Evolutionary conservation across 805 yeast species (phyloP), one percentile per base, ranked within the genome.

Genomic region (Candida bentonensis): DNA sequence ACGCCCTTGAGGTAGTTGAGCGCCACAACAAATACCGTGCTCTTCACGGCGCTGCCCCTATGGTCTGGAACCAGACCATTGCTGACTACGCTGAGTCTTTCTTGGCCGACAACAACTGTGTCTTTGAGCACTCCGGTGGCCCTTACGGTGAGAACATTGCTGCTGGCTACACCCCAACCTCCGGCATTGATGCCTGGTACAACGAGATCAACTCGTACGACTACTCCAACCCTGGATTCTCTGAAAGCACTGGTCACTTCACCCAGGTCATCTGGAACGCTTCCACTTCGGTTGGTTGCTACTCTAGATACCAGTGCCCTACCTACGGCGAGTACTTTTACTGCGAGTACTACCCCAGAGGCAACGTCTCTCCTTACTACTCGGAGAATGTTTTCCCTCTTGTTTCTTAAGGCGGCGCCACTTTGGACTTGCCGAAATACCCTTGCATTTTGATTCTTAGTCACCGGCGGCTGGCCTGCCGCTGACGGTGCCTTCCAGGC

Each of bases 101-200:
- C 57, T 44, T 54, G 27, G 34, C 42, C 45, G 80, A 82, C 15
- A 67, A 65, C 45, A 47, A 56, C 17, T 77, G 78, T 59, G 63
- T 68, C 39, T 81, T 82, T 49, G 59, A 64, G 33, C 94, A 82
- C 62, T 78, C 87, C 0, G 65, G 68, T 40, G 76, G 79, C 15
- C 70, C 70, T 21, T 76, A 76, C 61, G 94, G 94, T 45, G 92
- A 82, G 60, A 82, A 82, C 63, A 68, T 82, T 47, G 89, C 89
- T 21, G 68, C 76, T 33, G 92, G 92, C 27, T 80, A 70, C 59
- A 53, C 68, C 57, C 55, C 63, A 34, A 61, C 72, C 4, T 65
- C 65, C 43, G 82, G 85, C 2, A 75, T 78, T 9, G 69, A 70
- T 23, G 88, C 85, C 3, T 82, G 89, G 89, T 82, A 81, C 64